These are phyloP conservation scores for Filosporella fistucella DNA, from an alignment of 495 filamentous ascomycete species.

Conservation along the genomic window DNA sequence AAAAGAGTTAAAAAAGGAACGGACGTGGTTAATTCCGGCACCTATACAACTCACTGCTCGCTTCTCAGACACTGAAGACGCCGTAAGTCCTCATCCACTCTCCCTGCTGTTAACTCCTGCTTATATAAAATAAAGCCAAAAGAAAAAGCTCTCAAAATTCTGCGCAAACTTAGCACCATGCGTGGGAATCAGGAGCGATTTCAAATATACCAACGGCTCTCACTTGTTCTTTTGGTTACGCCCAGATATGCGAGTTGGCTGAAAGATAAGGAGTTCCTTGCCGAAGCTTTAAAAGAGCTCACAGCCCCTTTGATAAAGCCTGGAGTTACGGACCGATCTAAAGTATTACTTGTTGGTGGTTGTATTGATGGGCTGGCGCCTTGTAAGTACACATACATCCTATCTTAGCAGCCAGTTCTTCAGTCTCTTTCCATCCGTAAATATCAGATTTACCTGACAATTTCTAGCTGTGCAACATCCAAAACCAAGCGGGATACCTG, in stretches of 20 bases:
- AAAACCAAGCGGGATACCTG: not conserved
- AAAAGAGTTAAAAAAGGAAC: no score
- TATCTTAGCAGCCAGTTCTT: not conserved
- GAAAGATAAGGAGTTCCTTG: conserved; percentile 11
- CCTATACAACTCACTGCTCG: no score
- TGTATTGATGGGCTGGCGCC: conserved; percentile 21
- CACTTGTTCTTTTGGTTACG: conserved; percentile 18
- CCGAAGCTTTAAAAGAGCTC: not conserved
- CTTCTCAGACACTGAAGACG: no score
- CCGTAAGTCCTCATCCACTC: no score
- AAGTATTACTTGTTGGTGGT: conserved; percentile 17
- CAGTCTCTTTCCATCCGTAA: not conserved
- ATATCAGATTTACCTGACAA: not conserved
- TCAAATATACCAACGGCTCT: not conserved
- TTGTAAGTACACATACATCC: not conserved
- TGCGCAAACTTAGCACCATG: not conserved
- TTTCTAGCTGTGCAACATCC: not conserved
- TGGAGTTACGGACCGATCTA: not conserved
- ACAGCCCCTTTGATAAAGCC: not conserved
- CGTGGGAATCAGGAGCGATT: not conserved
- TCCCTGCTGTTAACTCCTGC: no score
- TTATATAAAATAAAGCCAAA: no score
- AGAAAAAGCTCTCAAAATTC: no score
- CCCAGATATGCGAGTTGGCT: conserved; percentile 20
- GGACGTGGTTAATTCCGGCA: no score